Evolutionary conservation across 2,329 filamentous ascomycete genomes (phyloP).

Genomic region (Apiospora marii): DNA sequence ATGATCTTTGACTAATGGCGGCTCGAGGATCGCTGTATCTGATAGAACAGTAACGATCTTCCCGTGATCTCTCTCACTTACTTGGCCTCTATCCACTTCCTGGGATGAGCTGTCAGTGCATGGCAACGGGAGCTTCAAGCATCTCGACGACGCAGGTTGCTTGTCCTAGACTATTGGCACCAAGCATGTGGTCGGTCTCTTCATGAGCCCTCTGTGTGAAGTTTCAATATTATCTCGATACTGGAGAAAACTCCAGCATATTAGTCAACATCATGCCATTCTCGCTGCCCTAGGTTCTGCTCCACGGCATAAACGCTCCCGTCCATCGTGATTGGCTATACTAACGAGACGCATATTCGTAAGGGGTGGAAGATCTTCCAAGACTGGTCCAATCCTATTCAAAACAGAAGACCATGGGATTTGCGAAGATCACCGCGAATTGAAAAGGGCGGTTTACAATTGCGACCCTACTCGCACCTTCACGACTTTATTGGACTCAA

Average conservation of each 20-base stretch:
- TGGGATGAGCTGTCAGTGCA: conserved; percentile 6
- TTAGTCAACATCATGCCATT: neutral
- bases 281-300: neutral
- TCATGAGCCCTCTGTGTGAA: neutral
- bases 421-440: neutral
- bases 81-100: neutral
- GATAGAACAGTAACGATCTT: neutral
- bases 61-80: neutral
- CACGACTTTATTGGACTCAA: neutral
- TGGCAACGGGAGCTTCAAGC: neutral
- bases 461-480: conserved; percentile 17
- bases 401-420: neutral
- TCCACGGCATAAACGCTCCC: neutral
- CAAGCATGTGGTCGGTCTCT: neutral
- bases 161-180: neutral
- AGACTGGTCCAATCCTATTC: neutral
- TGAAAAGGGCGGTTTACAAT: neutral
- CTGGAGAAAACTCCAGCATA: neutral
- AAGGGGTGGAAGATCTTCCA: conserved; percentile 6
- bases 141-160: neutral
- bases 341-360: neutral
- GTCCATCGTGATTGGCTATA: neutral
- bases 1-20: neutral
- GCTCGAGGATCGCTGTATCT: neutral
- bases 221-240: neutral